These are phyloP conservation scores for Stentor roeselii DNA, from an alignment of 73 alveolate genomes.

Conservation along the genomic window DNA sequence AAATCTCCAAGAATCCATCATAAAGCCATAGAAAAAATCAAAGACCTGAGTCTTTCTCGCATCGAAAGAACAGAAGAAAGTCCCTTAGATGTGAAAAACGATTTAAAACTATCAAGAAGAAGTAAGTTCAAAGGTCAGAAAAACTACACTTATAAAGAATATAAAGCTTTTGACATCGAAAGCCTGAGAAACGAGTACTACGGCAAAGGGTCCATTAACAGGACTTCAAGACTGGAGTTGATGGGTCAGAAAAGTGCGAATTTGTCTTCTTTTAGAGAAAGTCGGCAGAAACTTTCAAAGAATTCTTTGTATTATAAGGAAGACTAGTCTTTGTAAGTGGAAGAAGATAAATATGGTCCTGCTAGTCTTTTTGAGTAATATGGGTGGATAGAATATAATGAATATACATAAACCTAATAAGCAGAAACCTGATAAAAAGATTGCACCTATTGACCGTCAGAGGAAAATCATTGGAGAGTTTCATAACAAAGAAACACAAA, in stretches of 20 bases:
- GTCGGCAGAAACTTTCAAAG: too few species aligned
- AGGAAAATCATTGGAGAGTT: slow-evolving; percentile 2
- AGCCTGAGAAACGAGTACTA: background rate
- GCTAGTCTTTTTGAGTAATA: too few species aligned
- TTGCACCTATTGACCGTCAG: background rate
- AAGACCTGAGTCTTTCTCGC: too few species aligned
- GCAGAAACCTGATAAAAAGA: background rate
- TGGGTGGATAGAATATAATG: too few species aligned
- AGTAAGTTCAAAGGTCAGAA: background rate
- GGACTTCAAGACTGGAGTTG: too few species aligned
- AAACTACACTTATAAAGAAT: background rate
- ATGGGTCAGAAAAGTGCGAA: too few species aligned
- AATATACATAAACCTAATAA: background rate
- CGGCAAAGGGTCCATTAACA: too few species aligned
- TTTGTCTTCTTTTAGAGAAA: too few species aligned
- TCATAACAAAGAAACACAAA: background rate
- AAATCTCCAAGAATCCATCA: background rate
- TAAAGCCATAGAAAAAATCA: background rate
- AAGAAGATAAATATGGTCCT: too few species aligned
- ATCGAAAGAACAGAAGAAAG: background rate
- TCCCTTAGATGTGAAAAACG: background rate
- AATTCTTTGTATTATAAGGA: too few species aligned
- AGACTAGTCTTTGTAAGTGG: too few species aligned
- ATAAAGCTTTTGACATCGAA: background rate
- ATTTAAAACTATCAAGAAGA: background rate